A percentile compares a stretch with the other conserved stretches of the same genome.
These are phyloP conservation scores for Gastrolobium bilobum DNA, from an alignment of 306 rosid species.

Conservation along the genomic window DNA sequence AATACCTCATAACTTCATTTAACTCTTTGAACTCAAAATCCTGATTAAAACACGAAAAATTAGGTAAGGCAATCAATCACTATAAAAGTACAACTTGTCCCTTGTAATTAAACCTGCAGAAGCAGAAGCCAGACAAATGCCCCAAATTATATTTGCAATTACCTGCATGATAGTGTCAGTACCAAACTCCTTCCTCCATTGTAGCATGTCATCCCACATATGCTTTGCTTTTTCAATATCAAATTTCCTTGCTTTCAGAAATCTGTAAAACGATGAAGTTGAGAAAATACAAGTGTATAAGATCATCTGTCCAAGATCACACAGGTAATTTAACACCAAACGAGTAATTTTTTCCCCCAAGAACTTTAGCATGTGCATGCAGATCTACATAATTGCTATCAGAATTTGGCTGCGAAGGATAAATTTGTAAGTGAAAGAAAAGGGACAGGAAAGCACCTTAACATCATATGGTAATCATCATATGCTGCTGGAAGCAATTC, in stretches of 20 bases:
- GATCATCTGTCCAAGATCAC: neutral
- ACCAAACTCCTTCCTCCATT: constrained; percentile 92
- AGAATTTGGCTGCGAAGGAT: neutral
- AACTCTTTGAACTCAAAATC: constrained; percentile 90
- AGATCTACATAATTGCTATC: too few species aligned
- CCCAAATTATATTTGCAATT: constrained; percentile 37
- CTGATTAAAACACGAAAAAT: constrained; percentile 54
- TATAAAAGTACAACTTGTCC: constrained; percentile 6
- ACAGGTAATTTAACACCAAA: constrained; percentile 21
- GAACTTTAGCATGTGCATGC: neutral
- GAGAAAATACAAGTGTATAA: constrained; percentile 15
- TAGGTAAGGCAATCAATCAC: constrained; percentile 21
- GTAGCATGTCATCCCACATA: constrained; percentile 99
- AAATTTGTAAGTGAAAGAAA: neutral
- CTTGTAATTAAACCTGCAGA: constrained; percentile 3
- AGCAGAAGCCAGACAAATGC: neutral
- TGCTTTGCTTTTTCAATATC: constrained; percentile 90
- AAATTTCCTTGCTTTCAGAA: constrained; percentile 94
- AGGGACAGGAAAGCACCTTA: constrained; percentile 61
- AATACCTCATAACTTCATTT: constrained; percentile 80
- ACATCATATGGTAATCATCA: constrained; percentile 96
- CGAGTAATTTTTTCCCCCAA: neutral
- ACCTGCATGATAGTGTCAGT: constrained; percentile 87
- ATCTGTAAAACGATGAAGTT: constrained; percentile 60
- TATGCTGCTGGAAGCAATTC: constrained; percentile 78